Conservation (phyloP, 2,329 filamentous ascomycete species). For the Ascochyta rabiei region DNA sequence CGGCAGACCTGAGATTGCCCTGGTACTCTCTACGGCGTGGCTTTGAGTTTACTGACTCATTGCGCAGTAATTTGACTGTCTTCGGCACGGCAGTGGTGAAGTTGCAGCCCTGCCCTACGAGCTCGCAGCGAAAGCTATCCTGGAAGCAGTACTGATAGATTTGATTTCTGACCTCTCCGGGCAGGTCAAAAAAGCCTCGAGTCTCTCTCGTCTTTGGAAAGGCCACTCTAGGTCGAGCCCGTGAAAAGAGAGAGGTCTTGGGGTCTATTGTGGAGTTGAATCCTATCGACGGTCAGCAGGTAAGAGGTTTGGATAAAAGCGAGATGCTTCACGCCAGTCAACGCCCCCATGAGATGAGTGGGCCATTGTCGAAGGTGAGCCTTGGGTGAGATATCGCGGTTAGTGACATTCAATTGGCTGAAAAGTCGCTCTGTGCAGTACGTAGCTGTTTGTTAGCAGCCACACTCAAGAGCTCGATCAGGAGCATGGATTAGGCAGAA, state of each 20-base stretch:
- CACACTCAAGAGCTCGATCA: not conserved
- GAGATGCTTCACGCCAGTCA: slow-evolving; percentile 3
- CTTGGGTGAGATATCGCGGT: not conserved
- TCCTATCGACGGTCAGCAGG: not conserved
- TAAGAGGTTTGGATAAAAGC: not conserved
- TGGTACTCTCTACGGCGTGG: not conserved
- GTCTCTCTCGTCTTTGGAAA: slow-evolving; percentile 18
- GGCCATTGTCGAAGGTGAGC: not conserved
- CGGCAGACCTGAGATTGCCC: not conserved
- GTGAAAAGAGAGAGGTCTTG: slow-evolving; percentile 21
- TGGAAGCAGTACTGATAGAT: slow-evolving; percentile 53
- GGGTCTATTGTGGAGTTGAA: slow-evolving; percentile 19
- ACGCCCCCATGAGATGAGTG: not conserved
- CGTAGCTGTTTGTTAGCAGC: not conserved
- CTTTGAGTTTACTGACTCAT: not conserved
- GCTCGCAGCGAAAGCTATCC: slow-evolving; percentile 34
- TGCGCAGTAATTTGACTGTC: slow-evolving; percentile 22
- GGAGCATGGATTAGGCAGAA: slow-evolving; percentile 2
- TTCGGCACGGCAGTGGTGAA: not conserved
- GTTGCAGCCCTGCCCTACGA: slow-evolving; percentile 16
- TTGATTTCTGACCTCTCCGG: slow-evolving; percentile 56
- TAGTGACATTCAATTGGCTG: not conserved
- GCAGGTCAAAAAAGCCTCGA: slow-evolving; percentile 48
- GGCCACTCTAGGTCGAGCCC: slow-evolving; percentile 8
- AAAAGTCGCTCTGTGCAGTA: not conserved